Conservation (phyloP, 306 rosid genomes). For the Prinsepia uniflora region DNA sequence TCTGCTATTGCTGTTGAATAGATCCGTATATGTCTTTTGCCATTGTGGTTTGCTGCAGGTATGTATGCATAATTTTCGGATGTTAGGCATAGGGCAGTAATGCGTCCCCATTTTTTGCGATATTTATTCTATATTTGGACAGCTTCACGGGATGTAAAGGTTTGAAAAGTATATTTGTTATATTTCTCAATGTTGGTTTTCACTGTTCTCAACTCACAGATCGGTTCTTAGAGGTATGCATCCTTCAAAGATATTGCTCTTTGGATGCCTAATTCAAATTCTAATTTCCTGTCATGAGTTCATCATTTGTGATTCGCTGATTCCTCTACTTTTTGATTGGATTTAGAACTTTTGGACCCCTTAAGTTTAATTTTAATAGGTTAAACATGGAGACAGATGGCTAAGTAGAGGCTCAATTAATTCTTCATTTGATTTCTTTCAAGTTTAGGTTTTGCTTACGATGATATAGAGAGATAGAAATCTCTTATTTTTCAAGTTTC, state of each 20-base stretch:
- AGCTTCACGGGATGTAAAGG: too few species aligned
- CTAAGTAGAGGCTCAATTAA: neutral
- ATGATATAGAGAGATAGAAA: neutral
- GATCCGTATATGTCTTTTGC: slow-evolving; percentile 69
- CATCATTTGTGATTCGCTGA: neutral
- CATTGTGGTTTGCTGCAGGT: slow-evolving; percentile 79
- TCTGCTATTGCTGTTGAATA: slow-evolving; percentile 32
- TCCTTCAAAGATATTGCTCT: slow-evolving; percentile 5
- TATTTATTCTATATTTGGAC: too few species aligned
- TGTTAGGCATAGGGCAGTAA: slow-evolving; percentile 23
- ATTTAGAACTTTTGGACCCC: neutral
- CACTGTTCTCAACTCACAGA: too few species aligned
- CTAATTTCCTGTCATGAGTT: slow-evolving; percentile 1
- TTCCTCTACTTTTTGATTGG: neutral
- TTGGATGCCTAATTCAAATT: slow-evolving; percentile 20
- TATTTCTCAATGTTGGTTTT: too few species aligned
- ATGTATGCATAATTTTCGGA: slow-evolving; percentile 38
- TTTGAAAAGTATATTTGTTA: too few species aligned
- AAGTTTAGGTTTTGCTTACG: neutral
- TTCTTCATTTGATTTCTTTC: slow-evolving; percentile 45
- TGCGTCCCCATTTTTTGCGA: slow-evolving; percentile 26
- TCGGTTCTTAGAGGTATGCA: slow-evolving; percentile 84
- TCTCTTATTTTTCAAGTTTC: neutral
- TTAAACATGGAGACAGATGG: neutral
- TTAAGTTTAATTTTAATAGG: neutral